Evolutionary conservation across 768 basidiomycete species (phyloP), one percentile per base, ranked within the genome.

Genomic region (Suillus bovinus): DNA sequence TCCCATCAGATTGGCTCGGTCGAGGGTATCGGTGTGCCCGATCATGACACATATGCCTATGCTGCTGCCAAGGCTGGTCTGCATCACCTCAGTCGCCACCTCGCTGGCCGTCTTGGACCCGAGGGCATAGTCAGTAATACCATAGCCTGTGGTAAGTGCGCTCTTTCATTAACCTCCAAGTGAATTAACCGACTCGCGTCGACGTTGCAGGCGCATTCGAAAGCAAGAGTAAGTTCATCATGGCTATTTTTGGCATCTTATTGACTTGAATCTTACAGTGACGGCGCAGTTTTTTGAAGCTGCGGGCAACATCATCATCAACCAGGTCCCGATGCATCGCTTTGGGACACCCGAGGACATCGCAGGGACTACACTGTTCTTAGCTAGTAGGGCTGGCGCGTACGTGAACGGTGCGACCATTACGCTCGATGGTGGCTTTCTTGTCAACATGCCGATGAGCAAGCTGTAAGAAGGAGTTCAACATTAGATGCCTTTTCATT

Each of bases 351-450:
- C 85, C 2, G 86, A 88, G 68, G 89, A 90, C 67, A 81, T 90
- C 27, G 85, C 81, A 1, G 88, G 86, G 0, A 78, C 86, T 20
- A 85, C 83, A 47, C 66, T 90, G 61, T 91, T 82, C 78, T 77
- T 90, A 17, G 77, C 84, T 14, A 83, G 84, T 59, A 79, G 80
- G 39, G 87, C 86, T 0, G 87, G 84, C 0, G 79, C 84, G 22
- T 89, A 81, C 72, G 80, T 89, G 52, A 89, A 83, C 39, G 88
- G 86, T 7, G 84, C 86, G 27, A 85, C 86, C 7, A 81, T 89
- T 52, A 74, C 82, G 11, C 70, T 90, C 49, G 87, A 89, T 68
- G 87, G 88, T 5, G 88, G 87, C 10, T 74, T 75, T 54, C 68
- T 85, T 29, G 82, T 85, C 49, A 67, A 71, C 24, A 78, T 79